Conservation (phyloP, 345 rosid genomes). For the Melaleuca alternifolia region DNA sequence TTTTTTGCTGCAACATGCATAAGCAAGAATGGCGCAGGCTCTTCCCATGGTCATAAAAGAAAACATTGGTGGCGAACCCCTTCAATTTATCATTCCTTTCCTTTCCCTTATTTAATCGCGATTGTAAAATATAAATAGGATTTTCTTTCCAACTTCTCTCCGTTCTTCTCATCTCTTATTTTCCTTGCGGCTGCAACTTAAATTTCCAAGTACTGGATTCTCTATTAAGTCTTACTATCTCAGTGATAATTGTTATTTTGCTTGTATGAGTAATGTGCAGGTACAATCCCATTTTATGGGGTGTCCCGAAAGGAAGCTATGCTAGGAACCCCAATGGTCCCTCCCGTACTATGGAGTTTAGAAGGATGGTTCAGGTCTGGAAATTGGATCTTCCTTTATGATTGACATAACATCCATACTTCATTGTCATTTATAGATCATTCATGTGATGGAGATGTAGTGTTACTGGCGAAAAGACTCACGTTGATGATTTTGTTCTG, state of each 20-base stretch:
- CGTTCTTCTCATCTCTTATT: not conserved
- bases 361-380: conserved; percentile 92
- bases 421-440: not conserved
- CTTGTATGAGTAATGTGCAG: conserved; percentile 13
- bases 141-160: not conserved
- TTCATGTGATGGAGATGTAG: not conserved
- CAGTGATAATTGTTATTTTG: not conserved
- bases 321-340: conserved; percentile 72
- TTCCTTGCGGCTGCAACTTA: not conserved
- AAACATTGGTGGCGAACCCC: not conserved
- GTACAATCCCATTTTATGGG: conserved; percentile 96
- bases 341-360: conserved; percentile 63
- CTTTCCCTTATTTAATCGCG: not conserved
- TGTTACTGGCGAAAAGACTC: not conserved
- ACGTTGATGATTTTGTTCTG: not conserved
- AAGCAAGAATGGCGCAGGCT: not conserved
- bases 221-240: not conserved
- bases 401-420: not conserved
- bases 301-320: conserved; percentile 98
- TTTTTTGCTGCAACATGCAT: not conserved
- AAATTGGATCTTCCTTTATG: not conserved
- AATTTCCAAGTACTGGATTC: not conserved
- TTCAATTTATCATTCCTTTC: not conserved
- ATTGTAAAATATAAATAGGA: not conserved
- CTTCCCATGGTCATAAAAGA: not conserved